These are phyloP conservation scores for Postia placenta DNA, from an alignment of 768 basidiomycete species.

Conservation along the genomic window DNA sequence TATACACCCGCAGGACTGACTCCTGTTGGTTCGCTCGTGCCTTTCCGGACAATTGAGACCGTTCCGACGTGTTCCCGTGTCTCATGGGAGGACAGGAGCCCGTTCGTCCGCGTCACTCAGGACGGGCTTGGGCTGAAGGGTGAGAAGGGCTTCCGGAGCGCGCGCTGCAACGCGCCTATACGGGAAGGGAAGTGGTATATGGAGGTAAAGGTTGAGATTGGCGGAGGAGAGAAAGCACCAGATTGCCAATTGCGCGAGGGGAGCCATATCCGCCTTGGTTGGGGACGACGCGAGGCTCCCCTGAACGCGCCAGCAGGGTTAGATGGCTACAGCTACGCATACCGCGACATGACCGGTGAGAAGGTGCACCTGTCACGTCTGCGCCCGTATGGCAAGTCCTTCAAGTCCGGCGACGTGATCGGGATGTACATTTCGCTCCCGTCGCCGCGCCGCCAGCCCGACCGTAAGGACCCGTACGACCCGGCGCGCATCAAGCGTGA, in stretches of 20 bases:
- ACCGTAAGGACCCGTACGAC: slow-evolving; percentile 62
- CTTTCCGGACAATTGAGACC: slow-evolving; percentile 80
- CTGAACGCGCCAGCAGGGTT: slow-evolving; percentile 89
- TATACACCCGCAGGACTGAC: slow-evolving; percentile 77
- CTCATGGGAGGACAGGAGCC: slow-evolving; percentile 88
- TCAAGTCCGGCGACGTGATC: slow-evolving; percentile 79
- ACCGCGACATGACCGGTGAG: slow-evolving; percentile 89
- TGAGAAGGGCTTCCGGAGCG: slow-evolving; percentile 87
- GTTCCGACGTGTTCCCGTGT: slow-evolving; percentile 64
- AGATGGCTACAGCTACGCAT: slow-evolving; percentile 90
- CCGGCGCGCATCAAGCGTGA: slow-evolving; percentile 82
- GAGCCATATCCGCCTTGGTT: slow-evolving; percentile 85
- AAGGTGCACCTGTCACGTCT: slow-evolving; percentile 83
- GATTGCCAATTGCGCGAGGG: slow-evolving; percentile 54
- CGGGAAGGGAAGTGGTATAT: slow-evolving; percentile 92
- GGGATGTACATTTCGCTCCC: slow-evolving; percentile 94
- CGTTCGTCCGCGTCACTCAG: slow-evolving; percentile 70
- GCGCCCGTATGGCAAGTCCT: slow-evolving; percentile 68
- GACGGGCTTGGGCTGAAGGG: slow-evolving; percentile 75
- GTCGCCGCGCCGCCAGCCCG: slow-evolving; percentile 44
- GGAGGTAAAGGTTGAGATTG: slow-evolving; percentile 77
- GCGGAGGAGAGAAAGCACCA: slow-evolving; percentile 54
- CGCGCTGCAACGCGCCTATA: slow-evolving; percentile 83
- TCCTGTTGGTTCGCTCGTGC: slow-evolving; percentile 45
- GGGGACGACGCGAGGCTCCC: slow-evolving; percentile 89